phyloP scores from a whole-genome alignment of 2,329 filamentous ascomycete genomes.

The Diaporthe amygdali region DNA sequence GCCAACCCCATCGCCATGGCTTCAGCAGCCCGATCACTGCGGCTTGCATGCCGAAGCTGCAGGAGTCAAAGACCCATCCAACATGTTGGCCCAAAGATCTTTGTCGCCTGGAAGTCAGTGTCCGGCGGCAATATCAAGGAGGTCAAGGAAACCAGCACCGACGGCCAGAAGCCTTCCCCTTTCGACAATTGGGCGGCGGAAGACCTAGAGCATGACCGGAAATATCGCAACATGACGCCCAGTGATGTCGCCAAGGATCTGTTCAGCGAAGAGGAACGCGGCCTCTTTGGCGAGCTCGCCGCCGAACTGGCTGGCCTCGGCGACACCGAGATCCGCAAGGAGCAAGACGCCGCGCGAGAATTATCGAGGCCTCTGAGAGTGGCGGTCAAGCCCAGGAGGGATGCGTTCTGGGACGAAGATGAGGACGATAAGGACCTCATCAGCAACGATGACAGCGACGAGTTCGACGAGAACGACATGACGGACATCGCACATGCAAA shows the following conservation, averaged over 20 bases:
- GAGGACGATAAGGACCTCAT: constrained; percentile 53
- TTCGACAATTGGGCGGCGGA: constrained; percentile 29
- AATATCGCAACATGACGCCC: constrained; percentile 18
- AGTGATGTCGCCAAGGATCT: constrained; percentile 19
- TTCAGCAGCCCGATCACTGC: constrained; percentile 45
- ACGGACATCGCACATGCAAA: constrained; percentile 83
- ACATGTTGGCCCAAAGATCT: constrained; percentile 28
- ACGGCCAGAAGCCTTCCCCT: constrained; percentile 16
- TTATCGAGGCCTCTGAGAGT: constrained; percentile 29
- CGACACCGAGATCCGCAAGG: constrained; percentile 27
- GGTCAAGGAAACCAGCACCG: constrained; percentile 17
- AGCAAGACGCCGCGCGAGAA: constrained; percentile 21
- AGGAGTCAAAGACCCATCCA: constrained; percentile 31
- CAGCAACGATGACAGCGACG: constrained; percentile 56
- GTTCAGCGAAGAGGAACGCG: constrained; percentile 14
- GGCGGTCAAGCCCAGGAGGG: constrained; percentile 33
- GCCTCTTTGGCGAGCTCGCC: neutral
- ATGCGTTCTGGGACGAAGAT: constrained; percentile 55
- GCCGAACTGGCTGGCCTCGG: constrained; percentile 22
- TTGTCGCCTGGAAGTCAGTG: constrained; percentile 33
- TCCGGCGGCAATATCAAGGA: constrained; percentile 29
- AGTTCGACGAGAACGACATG: constrained; percentile 83
- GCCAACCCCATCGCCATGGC: constrained; percentile 39
- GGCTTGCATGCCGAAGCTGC: constrained; percentile 43
- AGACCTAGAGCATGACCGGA: constrained; percentile 24